phyloP scores from a whole-genome alignment of 495 filamentous ascomycete species.

The Podospora comata region DNA sequence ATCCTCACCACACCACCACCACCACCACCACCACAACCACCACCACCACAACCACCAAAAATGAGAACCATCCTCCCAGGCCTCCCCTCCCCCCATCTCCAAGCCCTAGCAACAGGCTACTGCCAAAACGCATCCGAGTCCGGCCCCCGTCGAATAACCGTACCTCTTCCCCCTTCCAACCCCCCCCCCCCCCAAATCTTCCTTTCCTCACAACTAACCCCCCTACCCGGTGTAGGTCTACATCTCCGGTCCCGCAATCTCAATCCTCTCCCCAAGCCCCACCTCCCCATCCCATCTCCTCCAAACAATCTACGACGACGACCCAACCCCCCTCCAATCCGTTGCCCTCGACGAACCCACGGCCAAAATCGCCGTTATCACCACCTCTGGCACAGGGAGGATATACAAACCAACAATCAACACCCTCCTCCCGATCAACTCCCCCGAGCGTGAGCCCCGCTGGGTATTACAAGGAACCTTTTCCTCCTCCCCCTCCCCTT shows the following conservation, averaged over 20 bases:
- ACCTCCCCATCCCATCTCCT: conserved; percentile 64
- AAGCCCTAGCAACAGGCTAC: conserved; percentile 80
- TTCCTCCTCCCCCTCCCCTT: conserved; percentile 27
- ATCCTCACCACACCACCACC: neutral
- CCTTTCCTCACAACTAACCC: neutral
- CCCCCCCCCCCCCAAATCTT: neutral
- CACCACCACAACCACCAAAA: conserved; percentile 19
- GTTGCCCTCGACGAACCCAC: conserved; percentile 74
- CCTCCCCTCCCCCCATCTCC: conserved; percentile 81
- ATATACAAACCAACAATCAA: conserved; percentile 68
- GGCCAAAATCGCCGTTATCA: conserved; percentile 79
- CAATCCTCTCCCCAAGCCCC: conserved; percentile 59
- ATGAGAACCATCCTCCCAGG: conserved; percentile 84
- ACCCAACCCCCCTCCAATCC: conserved; percentile 65
- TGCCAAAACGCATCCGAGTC: conserved; percentile 57
- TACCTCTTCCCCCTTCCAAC: conserved; percentile 40
- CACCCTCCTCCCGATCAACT: neutral
- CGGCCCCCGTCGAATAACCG: conserved; percentile 64
- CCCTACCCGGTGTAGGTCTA: conserved; percentile 59
- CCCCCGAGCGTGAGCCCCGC: conserved; percentile 38
- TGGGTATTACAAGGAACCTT: conserved; percentile 51
- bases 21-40: neutral
- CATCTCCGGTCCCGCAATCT: conserved; percentile 81
- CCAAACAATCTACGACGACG: conserved; percentile 88
- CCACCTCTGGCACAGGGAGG: conserved; percentile 56